Evolutionary conservation across 225 moss, liverwort and hornwort genomes (phyloP).

Genomic region (Pseudoscleropodium purum): DNA sequence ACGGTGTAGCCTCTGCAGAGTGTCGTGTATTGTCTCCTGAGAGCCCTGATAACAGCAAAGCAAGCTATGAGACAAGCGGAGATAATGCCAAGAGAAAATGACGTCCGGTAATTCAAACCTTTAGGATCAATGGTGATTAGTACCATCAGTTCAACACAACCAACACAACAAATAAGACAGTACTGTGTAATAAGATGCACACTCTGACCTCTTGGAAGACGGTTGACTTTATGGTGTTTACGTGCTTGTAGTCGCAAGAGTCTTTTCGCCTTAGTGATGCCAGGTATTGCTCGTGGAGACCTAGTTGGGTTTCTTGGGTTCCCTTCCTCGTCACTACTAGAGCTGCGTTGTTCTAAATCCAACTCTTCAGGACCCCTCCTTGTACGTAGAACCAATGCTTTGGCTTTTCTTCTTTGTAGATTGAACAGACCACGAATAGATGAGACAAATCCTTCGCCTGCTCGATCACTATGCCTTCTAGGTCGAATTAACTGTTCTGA

Average conservation of each 20-base stretch:
- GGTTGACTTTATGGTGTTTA: slow-evolving; percentile 40
- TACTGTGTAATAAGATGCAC: slow-evolving; percentile 3
- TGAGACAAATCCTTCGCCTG: slow-evolving; percentile 84
- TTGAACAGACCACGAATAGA: slow-evolving; percentile 80
- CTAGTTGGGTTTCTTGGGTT: slow-evolving; percentile 28
- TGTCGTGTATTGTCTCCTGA: slow-evolving; percentile 13
- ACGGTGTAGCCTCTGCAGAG: slow-evolving; percentile 47
- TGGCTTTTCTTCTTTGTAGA: slow-evolving; percentile 64
- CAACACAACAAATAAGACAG: not conserved
- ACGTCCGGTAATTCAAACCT: not conserved
- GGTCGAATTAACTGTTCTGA: slow-evolving; percentile 54
- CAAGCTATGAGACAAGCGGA: not conserved
- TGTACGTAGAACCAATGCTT: slow-evolving; percentile 67
- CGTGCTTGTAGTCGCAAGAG: slow-evolving; percentile 64
- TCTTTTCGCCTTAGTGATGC: slow-evolving; percentile 58
- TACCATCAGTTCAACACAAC: not conserved
- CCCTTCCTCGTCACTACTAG: slow-evolving; percentile 58
- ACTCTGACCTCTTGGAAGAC: slow-evolving; percentile 34
- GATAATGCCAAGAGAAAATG: not conserved
- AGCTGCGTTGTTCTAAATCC: slow-evolving; percentile 51
- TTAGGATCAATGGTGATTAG: not conserved
- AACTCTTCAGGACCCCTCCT: slow-evolving; percentile 65
- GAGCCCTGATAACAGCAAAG: slow-evolving; percentile 14
- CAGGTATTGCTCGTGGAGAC: slow-evolving; percentile 47
- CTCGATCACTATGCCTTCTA: slow-evolving; percentile 68